Evolutionary conservation across 257 asterid genomes (phyloP).

Genomic region (Solanum megistacrolobum): DNA sequence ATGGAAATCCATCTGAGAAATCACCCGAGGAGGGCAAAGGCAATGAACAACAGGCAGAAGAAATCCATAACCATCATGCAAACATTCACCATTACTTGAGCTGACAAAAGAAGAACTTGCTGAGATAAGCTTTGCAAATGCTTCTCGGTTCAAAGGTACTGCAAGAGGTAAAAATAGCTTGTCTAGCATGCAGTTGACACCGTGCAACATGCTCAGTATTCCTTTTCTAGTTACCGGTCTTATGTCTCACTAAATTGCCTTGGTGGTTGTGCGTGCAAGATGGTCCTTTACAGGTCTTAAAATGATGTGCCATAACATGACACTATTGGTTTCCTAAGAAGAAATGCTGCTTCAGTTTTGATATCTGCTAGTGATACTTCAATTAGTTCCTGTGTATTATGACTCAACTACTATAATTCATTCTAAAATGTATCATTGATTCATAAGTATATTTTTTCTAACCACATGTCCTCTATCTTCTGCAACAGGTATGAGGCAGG

Average conservation of each 20-base stretch:
- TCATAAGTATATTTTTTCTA: background rate
- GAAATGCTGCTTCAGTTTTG: background rate
- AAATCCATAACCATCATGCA: conserved; percentile 65
- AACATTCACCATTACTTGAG: conserved; percentile 65
- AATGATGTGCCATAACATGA: background rate
- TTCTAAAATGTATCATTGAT: background rate
- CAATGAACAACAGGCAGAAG: conserved; percentile 6
- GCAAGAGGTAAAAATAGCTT: background rate
- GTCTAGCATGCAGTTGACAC: background rate
- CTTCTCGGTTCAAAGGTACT: conserved; percentile 49
- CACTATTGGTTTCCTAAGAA: background rate
- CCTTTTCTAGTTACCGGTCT: background rate
- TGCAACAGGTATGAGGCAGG: background rate
- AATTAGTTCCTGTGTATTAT: background rate
- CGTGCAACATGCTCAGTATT: background rate
- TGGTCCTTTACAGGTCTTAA: background rate
- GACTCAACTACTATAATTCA: background rate
- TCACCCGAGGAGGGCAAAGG: background rate
- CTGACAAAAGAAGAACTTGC: conserved; percentile 63
- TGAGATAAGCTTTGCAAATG: conserved; percentile 56
- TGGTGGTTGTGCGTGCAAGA: background rate
- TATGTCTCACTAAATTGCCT: background rate
- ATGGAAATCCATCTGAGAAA: background rate
- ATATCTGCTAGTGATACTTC: background rate
- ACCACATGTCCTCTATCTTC: background rate